Evolutionary conservation across 2,329 filamentous ascomycete genomes (phyloP).

Genomic region (Keithomyces neogunnii): DNA sequence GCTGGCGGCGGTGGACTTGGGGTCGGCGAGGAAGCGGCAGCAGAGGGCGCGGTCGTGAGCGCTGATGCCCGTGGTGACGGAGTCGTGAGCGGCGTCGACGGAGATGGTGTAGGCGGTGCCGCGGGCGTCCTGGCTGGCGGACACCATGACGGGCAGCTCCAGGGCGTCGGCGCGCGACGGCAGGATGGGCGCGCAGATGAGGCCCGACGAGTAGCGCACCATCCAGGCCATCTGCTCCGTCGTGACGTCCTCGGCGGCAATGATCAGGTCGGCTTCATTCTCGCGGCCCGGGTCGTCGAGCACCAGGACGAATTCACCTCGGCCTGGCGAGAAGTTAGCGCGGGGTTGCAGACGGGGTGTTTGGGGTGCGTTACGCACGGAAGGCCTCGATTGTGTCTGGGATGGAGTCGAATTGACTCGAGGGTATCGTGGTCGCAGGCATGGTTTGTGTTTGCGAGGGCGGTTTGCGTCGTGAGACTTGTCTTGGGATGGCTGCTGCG

Average conservation of each 20-base stretch:
- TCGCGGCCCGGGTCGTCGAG: constrained; percentile 89
- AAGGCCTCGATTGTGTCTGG: constrained; percentile 56
- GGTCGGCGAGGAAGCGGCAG: constrained; percentile 68
- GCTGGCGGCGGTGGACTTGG: constrained; percentile 42
- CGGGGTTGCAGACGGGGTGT: constrained; percentile 1
- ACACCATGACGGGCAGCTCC: constrained; percentile 83
- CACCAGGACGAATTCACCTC: constrained; percentile 90
- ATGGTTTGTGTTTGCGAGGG: constrained; percentile 24
- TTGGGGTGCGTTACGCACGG: constrained; percentile 35
- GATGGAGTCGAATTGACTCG: constrained; percentile 54
- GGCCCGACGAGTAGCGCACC: constrained; percentile 81
- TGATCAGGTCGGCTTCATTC: constrained; percentile 97
- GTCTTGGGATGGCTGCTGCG: too few relatives aligned
- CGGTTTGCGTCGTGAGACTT: neutral
- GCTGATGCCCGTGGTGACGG: constrained; percentile 80
- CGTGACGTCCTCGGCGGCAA: constrained; percentile 77
- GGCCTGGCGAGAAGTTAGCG: constrained; percentile 35
- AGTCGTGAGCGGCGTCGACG: constrained; percentile 67
- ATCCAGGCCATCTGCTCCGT: constrained; percentile 92
- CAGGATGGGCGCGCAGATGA: constrained; percentile 81
- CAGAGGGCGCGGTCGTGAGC: constrained; percentile 80
- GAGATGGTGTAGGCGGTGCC: constrained; percentile 90
- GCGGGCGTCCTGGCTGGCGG: constrained; percentile 66
- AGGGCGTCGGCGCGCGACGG: constrained; percentile 61
- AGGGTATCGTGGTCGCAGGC: constrained; percentile 41